A percentile compares a stretch with the other conserved stretches of the same genome.
Conservation (phyloP, 2,329 filamentous ascomycete genomes). For the Fusarium pilosicola region DNA sequence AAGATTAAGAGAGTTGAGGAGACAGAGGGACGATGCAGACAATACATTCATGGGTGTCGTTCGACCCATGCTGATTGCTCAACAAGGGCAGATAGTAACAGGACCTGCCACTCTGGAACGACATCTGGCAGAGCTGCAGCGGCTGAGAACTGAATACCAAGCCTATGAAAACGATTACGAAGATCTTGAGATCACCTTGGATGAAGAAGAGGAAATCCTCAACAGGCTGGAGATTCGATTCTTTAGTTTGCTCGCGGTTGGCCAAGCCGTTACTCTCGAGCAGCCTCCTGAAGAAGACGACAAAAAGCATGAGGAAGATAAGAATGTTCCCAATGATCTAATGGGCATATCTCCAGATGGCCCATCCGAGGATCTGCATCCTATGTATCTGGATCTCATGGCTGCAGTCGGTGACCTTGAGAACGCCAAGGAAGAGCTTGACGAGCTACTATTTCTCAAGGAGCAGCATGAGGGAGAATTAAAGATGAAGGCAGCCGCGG, state of each 20-base stretch:
- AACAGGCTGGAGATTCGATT: constrained; percentile 51
- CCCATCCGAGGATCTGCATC: constrained; percentile 56
- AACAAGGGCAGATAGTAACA: constrained; percentile 29
- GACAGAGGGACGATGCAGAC: constrained; percentile 50
- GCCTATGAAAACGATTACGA: constrained; percentile 52
- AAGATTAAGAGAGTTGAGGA: constrained; percentile 47
- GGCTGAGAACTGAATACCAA: constrained; percentile 52
- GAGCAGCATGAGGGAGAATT: constrained; percentile 52
- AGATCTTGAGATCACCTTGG: constrained; percentile 47
- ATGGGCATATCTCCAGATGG: constrained; percentile 50
- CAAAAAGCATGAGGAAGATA: constrained; percentile 6
- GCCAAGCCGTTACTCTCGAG: constrained; percentile 31
- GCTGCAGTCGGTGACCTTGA: constrained; percentile 57
- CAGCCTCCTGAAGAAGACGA: constrained; percentile 9
- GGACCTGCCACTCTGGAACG: constrained; percentile 43
- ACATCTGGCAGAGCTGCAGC: constrained; percentile 50
- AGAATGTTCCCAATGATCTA: constrained; percentile 47
- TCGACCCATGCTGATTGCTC: constrained; percentile 50
- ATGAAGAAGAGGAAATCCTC: constrained; percentile 51
- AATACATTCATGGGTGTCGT: constrained; percentile 54
- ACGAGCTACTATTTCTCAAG: constrained; percentile 55
- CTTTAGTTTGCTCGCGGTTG: constrained; percentile 51
- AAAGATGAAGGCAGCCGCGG: constrained; percentile 45
- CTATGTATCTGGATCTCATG: constrained; percentile 57
- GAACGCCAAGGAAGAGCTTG: constrained; percentile 58